Percentiles rank a stretch among this genome's conserved stretches.
phyloP scores from a whole-genome alignment of 805 yeast genomes.

The Ogataea corticis region DNA sequence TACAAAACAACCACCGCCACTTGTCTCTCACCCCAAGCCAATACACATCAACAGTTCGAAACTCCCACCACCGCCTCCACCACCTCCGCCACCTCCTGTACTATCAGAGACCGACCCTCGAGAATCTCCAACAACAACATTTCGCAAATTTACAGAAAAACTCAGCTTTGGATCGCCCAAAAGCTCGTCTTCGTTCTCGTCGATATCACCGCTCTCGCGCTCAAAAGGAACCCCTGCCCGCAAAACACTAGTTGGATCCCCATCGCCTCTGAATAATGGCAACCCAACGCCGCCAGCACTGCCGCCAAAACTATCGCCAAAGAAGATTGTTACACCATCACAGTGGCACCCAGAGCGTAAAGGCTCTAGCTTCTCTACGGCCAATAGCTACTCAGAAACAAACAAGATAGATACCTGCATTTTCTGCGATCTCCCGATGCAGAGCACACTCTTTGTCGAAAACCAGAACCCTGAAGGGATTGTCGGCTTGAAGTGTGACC shows the following conservation, averaged over 20 bases:
- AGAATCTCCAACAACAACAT: slow-evolving; percentile 6
- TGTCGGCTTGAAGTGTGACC: slow-evolving; percentile 54
- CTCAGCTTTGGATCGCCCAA: slow-evolving; percentile 18
- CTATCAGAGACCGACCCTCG: slow-evolving; percentile 1
- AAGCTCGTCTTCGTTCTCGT: slow-evolving; percentile 5
- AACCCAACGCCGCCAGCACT: background rate
- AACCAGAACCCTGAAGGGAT: slow-evolving; percentile 42
- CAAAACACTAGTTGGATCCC: background rate
- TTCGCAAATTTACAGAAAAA: slow-evolving; percentile 25
- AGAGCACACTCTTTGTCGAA: slow-evolving; percentile 38
- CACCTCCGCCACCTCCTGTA: slow-evolving; percentile 24
- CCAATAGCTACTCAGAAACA: slow-evolving; percentile 1
- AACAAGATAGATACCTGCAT: slow-evolving; percentile 17
- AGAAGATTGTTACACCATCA: background rate
- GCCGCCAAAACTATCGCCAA: background rate
- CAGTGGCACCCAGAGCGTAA: background rate
- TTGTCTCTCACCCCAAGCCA: slow-evolving; percentile 1
- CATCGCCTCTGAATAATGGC: background rate
- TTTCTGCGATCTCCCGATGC: slow-evolving; percentile 53
- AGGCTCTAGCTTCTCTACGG: background rate
- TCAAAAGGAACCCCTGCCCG: background rate
- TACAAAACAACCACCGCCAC: background rate
- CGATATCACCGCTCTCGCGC: slow-evolving; percentile 1
- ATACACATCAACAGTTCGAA: background rate
- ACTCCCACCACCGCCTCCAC: slow-evolving; percentile 5